These are phyloP conservation scores for Hsuehochloa calcarea DNA, from an alignment of 176 grass and related monocot species.

Conservation along the genomic window DNA sequence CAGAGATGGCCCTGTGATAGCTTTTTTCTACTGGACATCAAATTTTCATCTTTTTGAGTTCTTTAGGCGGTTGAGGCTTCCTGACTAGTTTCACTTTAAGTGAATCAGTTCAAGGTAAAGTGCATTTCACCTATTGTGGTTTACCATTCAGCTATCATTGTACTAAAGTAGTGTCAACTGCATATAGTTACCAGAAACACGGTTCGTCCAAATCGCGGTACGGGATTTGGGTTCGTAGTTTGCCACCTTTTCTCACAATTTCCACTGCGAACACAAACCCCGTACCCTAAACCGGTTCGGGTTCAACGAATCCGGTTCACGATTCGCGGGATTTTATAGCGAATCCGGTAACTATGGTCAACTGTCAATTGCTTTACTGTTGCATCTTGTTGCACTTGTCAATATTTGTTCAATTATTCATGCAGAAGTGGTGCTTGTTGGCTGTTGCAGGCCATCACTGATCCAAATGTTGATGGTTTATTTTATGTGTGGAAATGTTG, in stretches of 20 bases:
- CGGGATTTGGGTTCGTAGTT: too few species aligned
- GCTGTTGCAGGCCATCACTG: constrained; percentile 7
- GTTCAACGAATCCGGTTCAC: too few species aligned
- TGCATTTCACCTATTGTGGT: constrained; percentile 1
- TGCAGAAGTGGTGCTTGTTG: constrained; percentile 27
- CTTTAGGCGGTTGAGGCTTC: constrained; percentile 80
- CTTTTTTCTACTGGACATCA: constrained; percentile 87
- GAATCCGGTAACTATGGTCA: too few species aligned
- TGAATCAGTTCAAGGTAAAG: constrained; percentile 42
- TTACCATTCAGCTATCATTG: constrained; percentile 3
- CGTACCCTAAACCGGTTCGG: too few species aligned
- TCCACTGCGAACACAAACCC: too few species aligned
- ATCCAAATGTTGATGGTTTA: constrained; percentile 8
- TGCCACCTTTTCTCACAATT: too few species aligned
- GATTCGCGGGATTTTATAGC: too few species aligned
- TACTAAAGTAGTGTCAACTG: constrained; percentile 2
- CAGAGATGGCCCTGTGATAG: constrained; percentile 83
- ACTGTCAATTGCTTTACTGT: background rate
- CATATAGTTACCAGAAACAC: too few species aligned
- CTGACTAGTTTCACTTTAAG: constrained; percentile 48
- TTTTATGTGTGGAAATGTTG: background rate
- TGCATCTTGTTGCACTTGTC: background rate
- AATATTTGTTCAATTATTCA: constrained; percentile 13
- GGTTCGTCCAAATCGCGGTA: too few species aligned
- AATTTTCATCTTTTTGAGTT: constrained; percentile 84